Evolutionary conservation across 2,329 filamentous ascomycete species (phyloP).

Genomic region (Aspergillus sp.): DNA sequence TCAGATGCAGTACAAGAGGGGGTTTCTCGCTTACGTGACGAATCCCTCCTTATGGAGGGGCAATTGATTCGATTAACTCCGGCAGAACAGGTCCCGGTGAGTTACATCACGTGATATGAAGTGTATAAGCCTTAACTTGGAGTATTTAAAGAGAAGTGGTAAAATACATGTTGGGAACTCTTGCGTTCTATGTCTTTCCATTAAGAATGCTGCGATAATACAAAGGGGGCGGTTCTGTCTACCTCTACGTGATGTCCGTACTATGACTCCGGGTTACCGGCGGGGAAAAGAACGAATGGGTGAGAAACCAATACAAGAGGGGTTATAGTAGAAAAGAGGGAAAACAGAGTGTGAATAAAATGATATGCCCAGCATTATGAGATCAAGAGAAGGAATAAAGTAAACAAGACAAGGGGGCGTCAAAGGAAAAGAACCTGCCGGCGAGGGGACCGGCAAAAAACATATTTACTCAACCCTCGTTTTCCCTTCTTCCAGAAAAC

Average conservation of each 20-base stretch:
- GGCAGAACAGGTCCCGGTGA: background rate
- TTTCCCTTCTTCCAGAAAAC: constrained; percentile 93
- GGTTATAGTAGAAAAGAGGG: constrained; percentile 2
- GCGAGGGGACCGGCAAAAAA: constrained; percentile 5
- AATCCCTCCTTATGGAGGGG: constrained; percentile 6
- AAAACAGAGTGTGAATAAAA: background rate
- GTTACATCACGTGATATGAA: background rate
- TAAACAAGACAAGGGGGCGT: background rate
- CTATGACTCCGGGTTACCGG: background rate
- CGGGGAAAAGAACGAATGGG: constrained; percentile 8
- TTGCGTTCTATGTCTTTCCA: background rate
- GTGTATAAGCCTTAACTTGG: background rate
- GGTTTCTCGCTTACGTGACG: constrained; percentile 10
- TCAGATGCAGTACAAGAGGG: constrained; percentile 20
- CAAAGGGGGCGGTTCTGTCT: background rate
- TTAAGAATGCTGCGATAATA: background rate
- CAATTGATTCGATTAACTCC: background rate
- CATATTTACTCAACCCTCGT: constrained; percentile 76
- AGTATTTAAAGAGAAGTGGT: background rate
- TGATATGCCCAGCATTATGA: constrained; percentile 4
- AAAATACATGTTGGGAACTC: background rate
- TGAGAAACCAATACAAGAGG: background rate
- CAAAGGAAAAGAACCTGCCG: background rate
- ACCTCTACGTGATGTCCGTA: constrained; percentile 6
- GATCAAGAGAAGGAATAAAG: background rate